A percentile compares a stretch with the other conserved stretches of the same genome.
phyloP scores from a whole-genome alignment of 73 alveolate genomes.

The Tetrahymena thermophila region DNA sequence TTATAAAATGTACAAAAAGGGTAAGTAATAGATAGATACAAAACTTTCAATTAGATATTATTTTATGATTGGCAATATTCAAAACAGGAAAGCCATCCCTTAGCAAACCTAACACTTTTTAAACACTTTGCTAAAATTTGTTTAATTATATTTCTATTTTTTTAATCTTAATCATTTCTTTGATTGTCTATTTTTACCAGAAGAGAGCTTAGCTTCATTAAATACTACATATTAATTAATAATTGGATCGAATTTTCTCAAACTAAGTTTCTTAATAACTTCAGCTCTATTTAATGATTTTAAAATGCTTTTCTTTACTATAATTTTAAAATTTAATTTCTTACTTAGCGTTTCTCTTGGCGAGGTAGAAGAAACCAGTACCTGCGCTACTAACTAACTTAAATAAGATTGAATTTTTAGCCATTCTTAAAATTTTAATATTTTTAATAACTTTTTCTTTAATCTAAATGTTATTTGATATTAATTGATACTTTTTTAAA shows the following conservation, averaged over 20 bases:
- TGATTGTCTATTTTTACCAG: slow-evolving; percentile 33
- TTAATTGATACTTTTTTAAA: neutral
- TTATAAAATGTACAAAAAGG: neutral
- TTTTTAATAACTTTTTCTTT: slow-evolving; percentile 8
- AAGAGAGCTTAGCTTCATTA: slow-evolving; percentile 37
- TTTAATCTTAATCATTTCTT: neutral
- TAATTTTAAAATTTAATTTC: neutral
- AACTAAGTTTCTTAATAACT: slow-evolving; percentile 7
- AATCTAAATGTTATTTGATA: neutral
- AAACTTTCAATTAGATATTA: neutral
- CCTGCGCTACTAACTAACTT: slow-evolving; percentile 43
- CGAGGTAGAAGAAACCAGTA: slow-evolving; percentile 34
- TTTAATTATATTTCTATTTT: neutral
- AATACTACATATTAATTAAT: slow-evolving; percentile 34
- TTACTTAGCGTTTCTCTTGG: slow-evolving; percentile 35
- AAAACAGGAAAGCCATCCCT: neutral
- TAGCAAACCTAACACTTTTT: neutral
- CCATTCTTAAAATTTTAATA: slow-evolving; percentile 17
- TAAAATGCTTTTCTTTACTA: neutral
- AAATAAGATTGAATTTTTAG: slow-evolving; percentile 30
- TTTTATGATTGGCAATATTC: neutral
- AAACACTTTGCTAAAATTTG: neutral
- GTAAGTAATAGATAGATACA: neutral
- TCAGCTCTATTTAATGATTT: neutral
- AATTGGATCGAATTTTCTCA: slow-evolving; percentile 45